Evolutionary conservation across 805 yeast species (phyloP).

Genomic region (Clavispora vitiphila): DNA sequence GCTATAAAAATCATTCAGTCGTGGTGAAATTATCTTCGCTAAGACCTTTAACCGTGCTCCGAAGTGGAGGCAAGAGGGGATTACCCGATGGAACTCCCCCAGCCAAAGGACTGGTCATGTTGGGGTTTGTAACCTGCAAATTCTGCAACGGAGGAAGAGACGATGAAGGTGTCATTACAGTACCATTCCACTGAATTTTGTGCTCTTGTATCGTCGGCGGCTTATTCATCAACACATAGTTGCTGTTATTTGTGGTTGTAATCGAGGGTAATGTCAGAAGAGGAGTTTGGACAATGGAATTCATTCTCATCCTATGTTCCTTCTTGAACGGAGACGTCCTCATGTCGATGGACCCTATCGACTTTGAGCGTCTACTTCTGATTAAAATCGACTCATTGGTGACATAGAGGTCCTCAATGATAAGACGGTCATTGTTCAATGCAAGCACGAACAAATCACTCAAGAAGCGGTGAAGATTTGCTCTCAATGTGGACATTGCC

Average conservation of each 20-base stretch:
- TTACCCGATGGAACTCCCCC: not conserved
- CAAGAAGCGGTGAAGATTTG: slow-evolving; percentile 12
- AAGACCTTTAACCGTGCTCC: not conserved
- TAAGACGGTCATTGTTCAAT: slow-evolving; percentile 5
- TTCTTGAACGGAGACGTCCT: not conserved
- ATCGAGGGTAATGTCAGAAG: not conserved
- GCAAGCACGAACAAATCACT: slow-evolving; percentile 10
- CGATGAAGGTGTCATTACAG: not conserved
- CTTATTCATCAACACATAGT: slow-evolving; percentile 2
- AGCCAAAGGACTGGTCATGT: not conserved
- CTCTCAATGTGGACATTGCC: slow-evolving; percentile 12
- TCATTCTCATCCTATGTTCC: not conserved
- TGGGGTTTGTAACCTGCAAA: not conserved
- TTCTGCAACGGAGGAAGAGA: not conserved
- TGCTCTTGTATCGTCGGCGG: not conserved
- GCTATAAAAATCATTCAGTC: not conserved
- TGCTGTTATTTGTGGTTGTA: not conserved
- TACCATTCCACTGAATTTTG: not conserved
- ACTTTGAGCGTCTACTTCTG: slow-evolving; percentile 5
- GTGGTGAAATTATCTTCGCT: not conserved
- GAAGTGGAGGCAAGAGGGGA: not conserved
- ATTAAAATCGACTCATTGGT: slow-evolving; percentile 7
- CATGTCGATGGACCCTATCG: slow-evolving; percentile 5
- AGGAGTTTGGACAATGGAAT: not conserved
- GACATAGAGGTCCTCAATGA: slow-evolving; percentile 2